phyloP scores from a whole-genome alignment of 2,329 filamentous ascomycete species.

The Cordyceps cateniannulata region DNA sequence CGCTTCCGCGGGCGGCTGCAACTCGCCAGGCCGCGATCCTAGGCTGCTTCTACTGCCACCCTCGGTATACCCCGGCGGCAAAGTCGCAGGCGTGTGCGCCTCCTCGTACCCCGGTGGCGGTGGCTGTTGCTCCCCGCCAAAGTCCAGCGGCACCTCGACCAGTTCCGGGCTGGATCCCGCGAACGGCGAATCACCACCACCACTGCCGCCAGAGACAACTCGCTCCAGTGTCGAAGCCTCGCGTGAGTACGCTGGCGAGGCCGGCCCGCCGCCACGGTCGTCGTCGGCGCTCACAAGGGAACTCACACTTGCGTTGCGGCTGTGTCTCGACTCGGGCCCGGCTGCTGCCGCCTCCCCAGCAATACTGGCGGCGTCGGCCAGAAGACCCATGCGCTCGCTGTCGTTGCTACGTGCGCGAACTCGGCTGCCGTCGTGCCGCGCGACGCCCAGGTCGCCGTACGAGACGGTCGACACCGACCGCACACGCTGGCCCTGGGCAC shows the following conservation, averaged over 20 bases:
- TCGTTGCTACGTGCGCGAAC: slow-evolving; percentile 67
- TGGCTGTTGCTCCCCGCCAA: slow-evolving; percentile 32
- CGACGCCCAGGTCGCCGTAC: slow-evolving; percentile 70
- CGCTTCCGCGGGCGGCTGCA: neutral
- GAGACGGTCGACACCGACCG: slow-evolving; percentile 67
- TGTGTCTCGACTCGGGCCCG: slow-evolving; percentile 29
- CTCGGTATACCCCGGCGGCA: slow-evolving; percentile 47
- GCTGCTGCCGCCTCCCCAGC: slow-evolving; percentile 26
- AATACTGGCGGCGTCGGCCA: slow-evolving; percentile 66
- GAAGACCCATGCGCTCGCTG: slow-evolving; percentile 63
- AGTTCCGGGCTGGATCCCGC: slow-evolving; percentile 48
- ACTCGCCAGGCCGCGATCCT: neutral
- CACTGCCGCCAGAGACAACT: neutral
- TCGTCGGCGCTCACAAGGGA: slow-evolving; percentile 50
- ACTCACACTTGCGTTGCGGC: slow-evolving; percentile 43
- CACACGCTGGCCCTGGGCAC: slow-evolving; percentile 53
- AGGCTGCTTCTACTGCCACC: neutral
- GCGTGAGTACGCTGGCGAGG: slow-evolving; percentile 27
- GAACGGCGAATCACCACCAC: neutral
- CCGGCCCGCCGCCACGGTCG: slow-evolving; percentile 26
- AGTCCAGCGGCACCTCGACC: slow-evolving; percentile 44
- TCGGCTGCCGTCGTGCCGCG: slow-evolving; percentile 69
- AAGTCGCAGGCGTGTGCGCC: slow-evolving; percentile 29
- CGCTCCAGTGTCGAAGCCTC: neutral
- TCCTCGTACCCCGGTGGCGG: slow-evolving; percentile 52